Evolutionary conservation across 139 green algal species (phyloP), one percentile per base, ranked within the genome.

Genomic region (Chlorella vulgaris): DNA sequence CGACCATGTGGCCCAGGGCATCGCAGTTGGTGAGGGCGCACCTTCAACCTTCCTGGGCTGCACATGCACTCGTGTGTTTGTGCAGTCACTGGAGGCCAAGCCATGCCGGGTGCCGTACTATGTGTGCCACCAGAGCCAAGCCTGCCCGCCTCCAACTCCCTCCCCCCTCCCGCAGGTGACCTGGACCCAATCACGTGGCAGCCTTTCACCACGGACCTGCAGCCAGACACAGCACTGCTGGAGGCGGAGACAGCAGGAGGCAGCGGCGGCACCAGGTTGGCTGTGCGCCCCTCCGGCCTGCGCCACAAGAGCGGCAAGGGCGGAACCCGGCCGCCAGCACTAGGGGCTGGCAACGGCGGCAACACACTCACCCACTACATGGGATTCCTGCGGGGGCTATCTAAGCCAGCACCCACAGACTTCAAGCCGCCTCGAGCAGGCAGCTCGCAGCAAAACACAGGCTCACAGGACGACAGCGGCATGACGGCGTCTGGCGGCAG

Each of bases 11-110:
- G 95, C 92, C 7, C 69, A 70, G 3, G 80, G 76, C 31, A 89
- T 98, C 31, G 95, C 95, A 4, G 69, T 79, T 38, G 95, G 93
- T 90, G 47, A 33, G 55, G 24, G 35, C 10, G 47, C 47, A 58
- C 47, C 10, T 15, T 58, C 47, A 58, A 58, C 47, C 10, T 10
- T 15, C 47, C 47, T 58, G 47, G 47, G 13, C 47, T 58, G 47
- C 47, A n/a, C n/a, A n/a, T n/a, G 47, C 15, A 58, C 10, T 15
- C 15, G 47, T 15, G 15, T 10, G 15, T 15, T 58, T 10, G 19
- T 69, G 47, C 38, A 7, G 5, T 50, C 33, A 26, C 8, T 69
- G 22, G 31, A 21, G 63, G 31, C 18, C 61, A 40, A 68, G 36
- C 36, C 10, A 33, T 33, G 19, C 61, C 4, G 33, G 66, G 36